phyloP scores from a whole-genome alignment of 1,139 yeast species.

The Saccharomyces hybrid region DNA sequence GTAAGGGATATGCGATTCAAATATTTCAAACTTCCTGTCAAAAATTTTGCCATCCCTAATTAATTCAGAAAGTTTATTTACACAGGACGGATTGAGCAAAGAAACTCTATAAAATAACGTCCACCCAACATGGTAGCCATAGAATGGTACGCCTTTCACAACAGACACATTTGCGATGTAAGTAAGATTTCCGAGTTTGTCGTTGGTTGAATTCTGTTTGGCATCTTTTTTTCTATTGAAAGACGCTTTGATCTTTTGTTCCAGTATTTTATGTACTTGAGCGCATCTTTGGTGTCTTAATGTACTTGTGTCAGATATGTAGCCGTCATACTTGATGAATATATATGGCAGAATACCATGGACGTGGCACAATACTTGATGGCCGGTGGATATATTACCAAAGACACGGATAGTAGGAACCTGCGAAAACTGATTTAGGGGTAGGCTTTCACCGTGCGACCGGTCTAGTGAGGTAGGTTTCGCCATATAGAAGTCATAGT shows the following conservation, averaged over 20 bases:
- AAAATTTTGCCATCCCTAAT: slow-evolving; percentile 42
- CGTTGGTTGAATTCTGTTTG: neutral
- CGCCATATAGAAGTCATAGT: slow-evolving; percentile 57
- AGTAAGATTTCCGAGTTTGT: slow-evolving; percentile 18
- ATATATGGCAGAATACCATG: slow-evolving; percentile 84
- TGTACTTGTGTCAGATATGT: slow-evolving; percentile 23
- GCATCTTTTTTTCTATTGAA: slow-evolving; percentile 8
- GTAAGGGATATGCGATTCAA: slow-evolving; percentile 76
- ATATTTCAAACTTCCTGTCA: slow-evolving; percentile 37
- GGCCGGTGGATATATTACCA: slow-evolving; percentile 55
- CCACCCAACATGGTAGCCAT: slow-evolving; percentile 71
- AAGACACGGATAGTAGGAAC: slow-evolving; percentile 75
- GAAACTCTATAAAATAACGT: slow-evolving; percentile 58
- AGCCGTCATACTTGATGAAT: slow-evolving; percentile 50
- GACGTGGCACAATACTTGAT: slow-evolving; percentile 55
- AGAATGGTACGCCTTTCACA: slow-evolving; percentile 73
- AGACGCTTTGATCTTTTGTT: slow-evolving; percentile 15
- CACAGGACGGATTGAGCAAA: slow-evolving; percentile 55
- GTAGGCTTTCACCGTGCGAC: slow-evolving; percentile 23
- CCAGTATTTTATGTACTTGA: slow-evolving; percentile 26
- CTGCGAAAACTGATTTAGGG: slow-evolving; percentile 34
- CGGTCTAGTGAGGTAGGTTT: slow-evolving; percentile 39
- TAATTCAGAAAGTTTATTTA: slow-evolving; percentile 51
- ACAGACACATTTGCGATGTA: slow-evolving; percentile 61
- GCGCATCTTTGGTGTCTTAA: slow-evolving; percentile 26